Evolutionary conservation across 2,329 filamentous ascomycete species (phyloP).

Genomic region (Trichoderma polysporum): DNA sequence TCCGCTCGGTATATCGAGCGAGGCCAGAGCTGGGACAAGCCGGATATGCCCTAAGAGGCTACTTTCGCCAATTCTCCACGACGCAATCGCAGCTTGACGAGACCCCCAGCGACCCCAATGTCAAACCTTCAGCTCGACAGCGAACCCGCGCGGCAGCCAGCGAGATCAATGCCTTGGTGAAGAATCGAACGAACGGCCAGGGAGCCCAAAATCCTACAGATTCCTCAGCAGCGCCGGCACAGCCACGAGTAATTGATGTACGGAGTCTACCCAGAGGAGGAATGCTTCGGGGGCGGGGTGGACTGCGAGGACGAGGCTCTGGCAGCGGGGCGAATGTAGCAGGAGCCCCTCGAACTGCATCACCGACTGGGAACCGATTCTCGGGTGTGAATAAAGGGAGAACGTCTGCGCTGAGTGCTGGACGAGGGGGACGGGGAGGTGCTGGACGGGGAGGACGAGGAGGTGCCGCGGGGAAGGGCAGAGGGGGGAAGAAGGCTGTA

Average conservation of each 20-base stretch:
- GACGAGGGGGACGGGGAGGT: constrained; percentile 23
- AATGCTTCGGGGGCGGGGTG: constrained; percentile 29
- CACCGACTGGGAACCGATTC: constrained; percentile 24
- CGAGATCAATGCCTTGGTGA: constrained; percentile 36
- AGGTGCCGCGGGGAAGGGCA: constrained; percentile 21
- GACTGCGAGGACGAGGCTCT: constrained; percentile 27
- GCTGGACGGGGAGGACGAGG: constrained; percentile 24
- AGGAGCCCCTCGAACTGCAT: constrained; percentile 9
- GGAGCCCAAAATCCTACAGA: constrained; percentile 3
- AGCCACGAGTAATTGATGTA: constrained; percentile 41
- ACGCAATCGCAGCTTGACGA: constrained; percentile 37
- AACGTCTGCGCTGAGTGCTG: constrained; percentile 23
- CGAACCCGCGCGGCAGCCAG: constrained; percentile 37
- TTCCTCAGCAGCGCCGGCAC: constrained; percentile 19
- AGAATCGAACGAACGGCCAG: constrained; percentile 21
- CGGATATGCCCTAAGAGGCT: constrained; percentile 34
- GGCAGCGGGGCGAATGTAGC: background rate
- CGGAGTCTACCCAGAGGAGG: constrained; percentile 38
- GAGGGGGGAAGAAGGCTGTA: constrained; percentile 28
- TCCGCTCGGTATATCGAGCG: constrained; percentile 40
- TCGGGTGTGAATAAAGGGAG: constrained; percentile 20
- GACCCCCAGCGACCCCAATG: constrained; percentile 21
- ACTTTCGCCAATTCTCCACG: constrained; percentile 41
- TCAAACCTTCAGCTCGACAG: constrained; percentile 29
- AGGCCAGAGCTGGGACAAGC: constrained; percentile 36